Evolutionary conservation across 2,329 filamentous ascomycete genomes (phyloP).

Genomic region (Plenodomus biglobosus): DNA sequence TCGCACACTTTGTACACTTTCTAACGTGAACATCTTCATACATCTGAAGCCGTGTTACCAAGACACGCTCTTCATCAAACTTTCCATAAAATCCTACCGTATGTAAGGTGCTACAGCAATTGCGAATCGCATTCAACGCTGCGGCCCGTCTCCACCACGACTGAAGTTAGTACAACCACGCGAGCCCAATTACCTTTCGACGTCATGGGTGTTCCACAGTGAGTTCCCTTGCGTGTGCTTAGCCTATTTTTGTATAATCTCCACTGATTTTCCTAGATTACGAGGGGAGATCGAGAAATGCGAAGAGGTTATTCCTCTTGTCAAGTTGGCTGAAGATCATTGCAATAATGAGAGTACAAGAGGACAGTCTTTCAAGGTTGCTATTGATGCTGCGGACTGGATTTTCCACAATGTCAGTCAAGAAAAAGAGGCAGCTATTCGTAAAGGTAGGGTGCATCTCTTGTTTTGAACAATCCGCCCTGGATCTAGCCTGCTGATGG

Average conservation of each 20-base stretch:
- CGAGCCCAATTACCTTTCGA: not conserved
- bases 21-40: no score
- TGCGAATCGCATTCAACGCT: no score
- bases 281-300: constrained; percentile 45
- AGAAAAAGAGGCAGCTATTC: constrained; percentile 40
- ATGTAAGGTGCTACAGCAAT: no score
- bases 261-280: constrained; percentile 23
- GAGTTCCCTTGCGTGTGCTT: not conserved
- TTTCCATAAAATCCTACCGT: no score
- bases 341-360: constrained; percentile 21
- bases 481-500: not conserved
- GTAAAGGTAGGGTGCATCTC: constrained; percentile 29
- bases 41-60: no score
- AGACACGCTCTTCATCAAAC: no score
- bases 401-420: constrained; percentile 47
- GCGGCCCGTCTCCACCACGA: not conserved
- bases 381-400: constrained; percentile 50
- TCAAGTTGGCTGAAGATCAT: constrained; percentile 44
- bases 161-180: not conserved
- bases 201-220: constrained; percentile 29
- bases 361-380: constrained; percentile 45
- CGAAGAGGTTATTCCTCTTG: constrained; percentile 39
- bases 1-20: no score
- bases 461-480: no score
- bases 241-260: not conserved